Conservation (phyloP, 768 basidiomycete genomes). For the Leccinum ochraceum region DNA sequence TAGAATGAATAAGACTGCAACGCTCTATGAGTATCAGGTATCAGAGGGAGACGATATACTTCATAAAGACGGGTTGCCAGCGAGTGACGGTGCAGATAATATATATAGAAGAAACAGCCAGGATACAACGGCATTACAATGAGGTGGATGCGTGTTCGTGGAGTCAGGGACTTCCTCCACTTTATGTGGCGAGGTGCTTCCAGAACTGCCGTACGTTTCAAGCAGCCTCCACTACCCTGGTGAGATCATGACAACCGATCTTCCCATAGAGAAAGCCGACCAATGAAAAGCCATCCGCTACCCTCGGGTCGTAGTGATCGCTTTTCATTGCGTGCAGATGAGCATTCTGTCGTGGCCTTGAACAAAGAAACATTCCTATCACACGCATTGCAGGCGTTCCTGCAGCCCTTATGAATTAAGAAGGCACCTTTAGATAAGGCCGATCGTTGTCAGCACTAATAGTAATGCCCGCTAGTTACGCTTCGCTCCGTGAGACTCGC, state of each 20-base stretch:
- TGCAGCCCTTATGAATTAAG: neutral
- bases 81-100: neutral
- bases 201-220: too few relatives aligned
- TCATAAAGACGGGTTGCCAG: neutral
- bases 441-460: neutral
- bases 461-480: neutral
- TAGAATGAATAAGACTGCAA: neutral
- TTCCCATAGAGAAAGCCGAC: neutral
- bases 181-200: neutral
- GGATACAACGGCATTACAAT: neutral
- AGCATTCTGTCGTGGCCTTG: neutral
- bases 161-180: neutral
- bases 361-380: neutral
- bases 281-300: neutral
- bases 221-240: neutral
- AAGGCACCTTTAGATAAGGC: neutral
- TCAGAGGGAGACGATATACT: neutral
- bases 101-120: neutral
- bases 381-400: neutral
- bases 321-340: neutral
- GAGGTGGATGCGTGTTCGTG: neutral
- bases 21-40: neutral
- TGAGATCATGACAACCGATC: neutral
- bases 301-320: neutral
- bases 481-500: neutral